A percentile compares a stretch with the other conserved stretches of the same genome.
phyloP scores from a whole-genome alignment of 257 asterid genomes.

The Sherardia arvensis region DNA sequence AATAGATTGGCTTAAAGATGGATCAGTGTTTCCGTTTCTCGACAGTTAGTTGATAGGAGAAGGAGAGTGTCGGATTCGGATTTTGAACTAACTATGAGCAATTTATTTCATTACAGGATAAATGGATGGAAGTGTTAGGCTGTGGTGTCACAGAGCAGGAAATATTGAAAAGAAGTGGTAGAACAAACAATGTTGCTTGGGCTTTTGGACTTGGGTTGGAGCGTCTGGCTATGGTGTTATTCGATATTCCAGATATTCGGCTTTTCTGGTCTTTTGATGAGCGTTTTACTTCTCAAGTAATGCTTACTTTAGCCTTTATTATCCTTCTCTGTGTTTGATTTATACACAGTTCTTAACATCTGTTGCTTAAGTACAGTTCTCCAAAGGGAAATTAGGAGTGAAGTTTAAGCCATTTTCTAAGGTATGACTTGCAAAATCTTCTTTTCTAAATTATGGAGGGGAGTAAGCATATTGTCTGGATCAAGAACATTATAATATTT shows the following conservation, averaged over 20 bases:
- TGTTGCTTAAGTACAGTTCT: conserved; percentile 36
- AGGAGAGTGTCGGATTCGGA: background rate
- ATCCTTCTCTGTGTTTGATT: background rate
- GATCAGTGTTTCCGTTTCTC: background rate
- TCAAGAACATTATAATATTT: background rate
- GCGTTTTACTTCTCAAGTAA: conserved; percentile 94
- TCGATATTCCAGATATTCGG: conserved; percentile 92
- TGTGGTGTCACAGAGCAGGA: conserved; percentile 99
- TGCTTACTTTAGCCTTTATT: conserved; percentile 6
- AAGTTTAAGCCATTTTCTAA: conserved; percentile 88
- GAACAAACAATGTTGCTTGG: conserved; percentile 76
- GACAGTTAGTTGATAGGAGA: background rate
- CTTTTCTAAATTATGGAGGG: background rate
- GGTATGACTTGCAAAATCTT: conserved; percentile 30
- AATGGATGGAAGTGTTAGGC: conserved; percentile 97
- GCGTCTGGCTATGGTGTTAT: conserved; percentile 88
- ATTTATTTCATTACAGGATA: conserved; percentile 42
- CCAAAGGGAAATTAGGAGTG: conserved; percentile 70
- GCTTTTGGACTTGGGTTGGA: conserved; percentile 99
- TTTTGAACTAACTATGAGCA: background rate
- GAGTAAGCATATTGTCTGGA: background rate
- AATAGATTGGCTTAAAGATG: background rate
- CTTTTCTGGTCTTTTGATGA: conserved; percentile 91
- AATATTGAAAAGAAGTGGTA: conserved; percentile 71
- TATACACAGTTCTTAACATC: background rate